Base-by-base conservation (phyloP, 352 stramenopile genomes). In the Globisporangium polare region DNA sequence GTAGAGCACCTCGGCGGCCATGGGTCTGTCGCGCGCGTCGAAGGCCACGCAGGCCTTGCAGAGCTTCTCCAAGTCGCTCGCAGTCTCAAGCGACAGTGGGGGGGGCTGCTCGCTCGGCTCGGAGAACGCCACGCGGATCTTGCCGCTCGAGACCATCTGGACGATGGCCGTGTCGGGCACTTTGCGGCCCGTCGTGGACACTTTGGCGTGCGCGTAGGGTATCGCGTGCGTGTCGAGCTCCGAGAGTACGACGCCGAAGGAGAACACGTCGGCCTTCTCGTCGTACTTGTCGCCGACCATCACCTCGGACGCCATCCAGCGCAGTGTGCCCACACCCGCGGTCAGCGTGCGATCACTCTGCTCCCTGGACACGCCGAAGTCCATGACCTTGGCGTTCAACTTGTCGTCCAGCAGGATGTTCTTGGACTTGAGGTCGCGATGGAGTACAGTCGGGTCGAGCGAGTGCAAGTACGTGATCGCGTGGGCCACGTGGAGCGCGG, bases 291-390 rank as follows among this genome's bases (percentile, higher is more conserved):
- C 55, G 20, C 73, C 75, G 45, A 78, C 59, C 71, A 85, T 80
- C n/a, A 85, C 71, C 57, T 85, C 73, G 5, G 75, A 73, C 13
- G 75, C 75, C 73, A 84, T 82, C 75, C 75, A 84, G 20, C 17
- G 29, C n/a, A 24, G n/a, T 0, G 31, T 35, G n/a, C 31, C 24
- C 10, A 22, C 22, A 8, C 22, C 35, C 6, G 66, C 63, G 18
- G 53, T 83, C 70, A 80, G 77, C 12, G 69, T 75, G 15, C 54
- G 52, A 41, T 83, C 72, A 2, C 71, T 60, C 5, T 68, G 63
- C 55, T 73, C 69, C 5, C 72, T 66, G 52, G 74, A 80, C 0
- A 68, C 69, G 15, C 77, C 77, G 67, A 86, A 86, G 45, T 83
- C 72, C 0, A 68, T 68, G 10, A 86, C 39, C 18, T 86, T 86